A percentile compares a stretch with the other conserved stretches of the same genome.
These are phyloP conservation scores for Centella asiatica DNA, from an alignment of 129 eudicot genomes.

Conservation along the genomic window DNA sequence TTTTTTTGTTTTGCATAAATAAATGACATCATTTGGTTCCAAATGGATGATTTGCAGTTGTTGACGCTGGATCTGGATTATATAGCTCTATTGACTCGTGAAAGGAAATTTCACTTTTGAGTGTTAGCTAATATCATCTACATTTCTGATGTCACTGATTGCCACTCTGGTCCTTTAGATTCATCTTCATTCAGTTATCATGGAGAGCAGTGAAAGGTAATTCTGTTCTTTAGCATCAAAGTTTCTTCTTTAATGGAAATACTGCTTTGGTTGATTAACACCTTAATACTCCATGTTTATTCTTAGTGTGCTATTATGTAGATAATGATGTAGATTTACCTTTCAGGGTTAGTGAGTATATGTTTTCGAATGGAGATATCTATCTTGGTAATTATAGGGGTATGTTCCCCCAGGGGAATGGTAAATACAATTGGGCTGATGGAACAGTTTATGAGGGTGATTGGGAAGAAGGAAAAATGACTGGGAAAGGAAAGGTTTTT, in stretches of 20 bases:
- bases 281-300: neutral
- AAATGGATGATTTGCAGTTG: no score
- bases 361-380: slow-evolving; percentile 57
- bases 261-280: neutral
- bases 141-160: no score
- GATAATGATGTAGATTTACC: slow-evolving; percentile 4
- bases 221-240: neutral
- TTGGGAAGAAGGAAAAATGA: slow-evolving; percentile 97
- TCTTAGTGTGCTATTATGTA: neutral
- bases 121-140: no score
- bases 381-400: slow-evolving; percentile 64
- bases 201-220: slow-evolving; percentile 39
- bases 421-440: slow-evolving; percentile 81
- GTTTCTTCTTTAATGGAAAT: neutral
- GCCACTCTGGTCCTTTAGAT: slow-evolving; percentile 1
- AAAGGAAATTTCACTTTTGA: no score
- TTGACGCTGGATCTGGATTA: no score
- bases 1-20: no score
- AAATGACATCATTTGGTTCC: no score
- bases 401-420: slow-evolving; percentile 68
- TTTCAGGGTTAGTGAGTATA: slow-evolving; percentile 50
- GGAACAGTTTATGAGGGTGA: slow-evolving; percentile 83
- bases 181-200: slow-evolving; percentile 7
- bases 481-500: slow-evolving; percentile 66
- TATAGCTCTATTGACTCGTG: no score